These are phyloP conservation scores for Collybia nuda DNA, from an alignment of 768 basidiomycete species.

Conservation along the genomic window DNA sequence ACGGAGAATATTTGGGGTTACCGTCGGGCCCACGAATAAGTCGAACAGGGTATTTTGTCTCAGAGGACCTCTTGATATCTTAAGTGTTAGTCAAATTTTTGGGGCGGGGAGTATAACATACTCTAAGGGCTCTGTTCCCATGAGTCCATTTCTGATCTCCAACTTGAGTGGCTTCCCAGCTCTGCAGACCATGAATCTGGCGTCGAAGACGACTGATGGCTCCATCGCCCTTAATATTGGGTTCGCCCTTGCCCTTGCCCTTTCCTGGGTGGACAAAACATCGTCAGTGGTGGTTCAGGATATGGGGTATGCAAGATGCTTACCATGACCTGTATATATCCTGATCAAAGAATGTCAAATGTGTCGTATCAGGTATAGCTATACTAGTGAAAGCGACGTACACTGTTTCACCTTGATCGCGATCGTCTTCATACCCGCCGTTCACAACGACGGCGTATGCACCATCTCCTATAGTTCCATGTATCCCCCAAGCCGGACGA, in stretches of 20 bases:
- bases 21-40: slow-evolving; percentile 6
- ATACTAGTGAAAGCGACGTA: background rate
- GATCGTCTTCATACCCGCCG: slow-evolving; percentile 4
- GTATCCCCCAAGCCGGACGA: background rate
- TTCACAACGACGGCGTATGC: slow-evolving; percentile 3
- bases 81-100: no score
- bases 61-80: background rate
- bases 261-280: background rate
- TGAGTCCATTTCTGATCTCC: slow-evolving; percentile 6
- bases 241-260: background rate
- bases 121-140: slow-evolving; percentile 1
- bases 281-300: background rate
- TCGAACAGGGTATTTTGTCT: background rate
- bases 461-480: slow-evolving; percentile 1
- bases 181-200: background rate
- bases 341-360: background rate
- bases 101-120: background rate
- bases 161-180: background rate
- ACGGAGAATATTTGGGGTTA: background rate
- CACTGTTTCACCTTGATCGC: background rate
- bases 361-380: no score
- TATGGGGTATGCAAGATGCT: background rate
- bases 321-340: slow-evolving; percentile 6
- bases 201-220: background rate
- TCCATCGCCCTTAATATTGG: background rate